These are phyloP conservation scores for Rhododendron kiyosumense DNA, from an alignment of 148 eudicot species.

Conservation along the genomic window DNA sequence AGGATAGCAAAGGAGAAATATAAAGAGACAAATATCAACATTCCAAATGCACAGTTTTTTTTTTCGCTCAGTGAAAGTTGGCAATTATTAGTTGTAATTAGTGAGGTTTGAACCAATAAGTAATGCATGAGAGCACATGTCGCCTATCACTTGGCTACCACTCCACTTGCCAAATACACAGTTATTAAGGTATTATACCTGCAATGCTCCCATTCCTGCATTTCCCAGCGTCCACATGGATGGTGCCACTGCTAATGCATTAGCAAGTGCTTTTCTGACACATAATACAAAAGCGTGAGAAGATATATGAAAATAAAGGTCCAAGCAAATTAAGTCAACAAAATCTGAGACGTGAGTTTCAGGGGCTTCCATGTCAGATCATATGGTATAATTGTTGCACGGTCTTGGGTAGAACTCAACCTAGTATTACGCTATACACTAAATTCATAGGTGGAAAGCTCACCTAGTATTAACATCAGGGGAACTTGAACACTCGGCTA, in stretches of 20 bases:
- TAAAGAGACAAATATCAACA: background rate
- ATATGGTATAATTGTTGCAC: background rate
- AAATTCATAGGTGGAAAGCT: background rate
- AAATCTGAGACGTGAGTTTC: background rate
- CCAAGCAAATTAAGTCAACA: background rate
- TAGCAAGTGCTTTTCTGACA: conserved; percentile 83
- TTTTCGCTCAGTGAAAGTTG: background rate
- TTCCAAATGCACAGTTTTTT: background rate
- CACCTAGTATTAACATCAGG: conserved; percentile 92
- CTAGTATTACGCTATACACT: background rate
- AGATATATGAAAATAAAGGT: background rate
- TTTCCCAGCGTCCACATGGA: conserved; percentile 99
- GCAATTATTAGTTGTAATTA: background rate
- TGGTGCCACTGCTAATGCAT: conserved; percentile 89
- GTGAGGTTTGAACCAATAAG: background rate
- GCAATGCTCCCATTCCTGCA: conserved; percentile 99
- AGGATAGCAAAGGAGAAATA: background rate
- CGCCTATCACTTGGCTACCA: background rate
- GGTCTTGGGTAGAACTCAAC: background rate
- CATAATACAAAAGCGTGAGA: background rate
- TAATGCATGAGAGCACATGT: background rate
- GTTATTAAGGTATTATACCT: conserved; percentile 35
- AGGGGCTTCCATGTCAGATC: background rate
- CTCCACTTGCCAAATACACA: background rate
- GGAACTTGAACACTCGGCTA: conserved; percentile 87